Base-by-base conservation (phyloP, 352 stramenopile species). In the Pythium diclinum region DNA sequence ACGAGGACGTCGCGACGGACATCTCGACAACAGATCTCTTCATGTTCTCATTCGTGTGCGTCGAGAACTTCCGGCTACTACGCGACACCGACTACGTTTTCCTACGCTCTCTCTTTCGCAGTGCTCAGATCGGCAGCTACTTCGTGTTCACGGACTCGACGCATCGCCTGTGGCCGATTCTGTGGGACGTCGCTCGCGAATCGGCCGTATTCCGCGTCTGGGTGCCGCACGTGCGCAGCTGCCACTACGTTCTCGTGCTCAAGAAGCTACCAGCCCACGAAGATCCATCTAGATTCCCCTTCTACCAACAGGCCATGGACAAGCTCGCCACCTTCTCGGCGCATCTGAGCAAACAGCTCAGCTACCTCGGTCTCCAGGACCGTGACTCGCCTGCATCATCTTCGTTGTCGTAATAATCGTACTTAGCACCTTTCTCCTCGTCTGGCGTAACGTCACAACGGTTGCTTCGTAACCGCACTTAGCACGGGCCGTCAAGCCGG, bases 61-160 rank as follows among this genome's bases (percentile, higher is more conserved):
- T 88, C 32, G 82, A 91, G 54, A 91, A 89, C 56, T 88, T 81
- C 21, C 76, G 69, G 48, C 65, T 89, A 14, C 67, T 91, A 3
- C 67, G 71, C 21, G 62, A 78, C 53, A 81, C 67, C 51, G 52
- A 69, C 23, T 91, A 77, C 57, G 55, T 65, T 4, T 89, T 91
- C 40, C 59, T 91, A 0, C 78, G 75, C 13, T 81, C 77, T 42
- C 69, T 91, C 1, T 88, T 91, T 17, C 17, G 32, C 1, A 34
- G 63, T 17, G 76, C 78, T 21, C 57, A 32, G 6, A 44, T 67
- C 2, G 74, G 68, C 40, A 87, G 77, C 60, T 71, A 74, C 49
- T 88, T 91, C 30, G 67, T 88, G 47, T 91, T 88, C 59, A 87
- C 73, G 13, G 81, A 91, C 63, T 88, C 79, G 46, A 91, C 82